Base-by-base conservation (phyloP, 208 protist genomes). In the Wallacemonas sp. region DNA sequence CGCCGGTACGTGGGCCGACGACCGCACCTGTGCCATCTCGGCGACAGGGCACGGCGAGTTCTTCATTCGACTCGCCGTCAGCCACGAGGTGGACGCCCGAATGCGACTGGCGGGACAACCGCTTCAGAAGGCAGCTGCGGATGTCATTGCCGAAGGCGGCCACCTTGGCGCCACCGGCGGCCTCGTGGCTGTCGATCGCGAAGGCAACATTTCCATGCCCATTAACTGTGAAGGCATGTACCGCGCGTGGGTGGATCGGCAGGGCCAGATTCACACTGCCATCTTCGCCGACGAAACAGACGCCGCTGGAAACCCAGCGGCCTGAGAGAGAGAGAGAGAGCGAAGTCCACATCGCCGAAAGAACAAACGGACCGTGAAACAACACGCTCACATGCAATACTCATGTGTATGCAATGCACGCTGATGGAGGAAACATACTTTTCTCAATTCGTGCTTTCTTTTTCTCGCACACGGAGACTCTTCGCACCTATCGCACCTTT, bases 141-240 rank as follows among this genome's bases (percentile, higher is more conserved):
- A 34, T 1, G 66, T 72, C 19, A 66, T 72, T 19, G 5, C 33
- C 27, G 66, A 72, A 36, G 58, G 64, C 37, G 66, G 66, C 1
- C 33, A 66, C 46, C 42, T 53, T 24, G 66, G 66, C 33, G 66
- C 58, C 29, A 65, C 27, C 33, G 66, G 66, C 17, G 66, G 66
- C 19, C 46, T 72, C 19, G 36, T 72, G 21, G 66, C 66, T 0
- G 66, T 72, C 13, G 66, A 72, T 50, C 30, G 58, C 41, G 27
- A 65, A 12, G 66, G 66, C 57, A 72, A 72, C 48, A 52, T 72
- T 26, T 33, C 55, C 30, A 44, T 72, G 37, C 66, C 66, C 37
- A 46, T 72, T 1, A 72, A 72, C 59, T 72, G 58, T 59, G 50
- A 34, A 13, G 66, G 58, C 44, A 72, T 72, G 66, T 72, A 72